These are phyloP conservation scores for Aquilaria agallochum DNA, from an alignment of 441 rosid species.

Conservation along the genomic window DNA sequence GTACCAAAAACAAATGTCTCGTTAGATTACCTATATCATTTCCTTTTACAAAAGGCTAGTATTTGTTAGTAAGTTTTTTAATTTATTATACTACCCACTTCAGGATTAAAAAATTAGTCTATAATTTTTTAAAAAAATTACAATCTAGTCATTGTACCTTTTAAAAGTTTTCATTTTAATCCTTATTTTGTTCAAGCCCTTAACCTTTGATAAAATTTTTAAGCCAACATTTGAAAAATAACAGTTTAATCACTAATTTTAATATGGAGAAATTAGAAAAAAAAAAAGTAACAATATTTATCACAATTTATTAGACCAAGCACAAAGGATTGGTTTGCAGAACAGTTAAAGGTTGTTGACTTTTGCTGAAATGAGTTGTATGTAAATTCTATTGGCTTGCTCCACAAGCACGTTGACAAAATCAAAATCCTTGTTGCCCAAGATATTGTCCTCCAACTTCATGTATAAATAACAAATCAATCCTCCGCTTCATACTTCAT, in stretches of 20 bases:
- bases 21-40: too few species aligned
- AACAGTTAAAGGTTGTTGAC: too few species aligned
- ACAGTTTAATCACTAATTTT: background rate
- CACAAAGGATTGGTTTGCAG: too few species aligned
- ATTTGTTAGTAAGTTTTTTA: too few species aligned
- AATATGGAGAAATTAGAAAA: background rate
- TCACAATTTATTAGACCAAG: background rate
- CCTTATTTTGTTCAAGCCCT: too few species aligned
- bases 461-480: conserved; percentile 6
- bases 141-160: too few species aligned
- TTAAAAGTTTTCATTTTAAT: too few species aligned
- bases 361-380: conserved; percentile 5
- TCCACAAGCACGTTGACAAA: conserved; percentile 19
- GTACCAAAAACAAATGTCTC: too few species aligned
- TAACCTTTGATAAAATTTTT: background rate
- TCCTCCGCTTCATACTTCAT: background rate
- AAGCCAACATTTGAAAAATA: background rate
- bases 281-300: background rate
- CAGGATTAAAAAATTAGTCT: too few species aligned
- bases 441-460: conserved; percentile 5
- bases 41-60: too few species aligned
- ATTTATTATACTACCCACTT: too few species aligned
- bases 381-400: conserved; percentile 15
- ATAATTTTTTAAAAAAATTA: too few species aligned
- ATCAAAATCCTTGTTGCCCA: conserved; percentile 28